Evolutionary conservation across 306 rosid species (phyloP).

Genomic region (Citrullus amarus): DNA sequence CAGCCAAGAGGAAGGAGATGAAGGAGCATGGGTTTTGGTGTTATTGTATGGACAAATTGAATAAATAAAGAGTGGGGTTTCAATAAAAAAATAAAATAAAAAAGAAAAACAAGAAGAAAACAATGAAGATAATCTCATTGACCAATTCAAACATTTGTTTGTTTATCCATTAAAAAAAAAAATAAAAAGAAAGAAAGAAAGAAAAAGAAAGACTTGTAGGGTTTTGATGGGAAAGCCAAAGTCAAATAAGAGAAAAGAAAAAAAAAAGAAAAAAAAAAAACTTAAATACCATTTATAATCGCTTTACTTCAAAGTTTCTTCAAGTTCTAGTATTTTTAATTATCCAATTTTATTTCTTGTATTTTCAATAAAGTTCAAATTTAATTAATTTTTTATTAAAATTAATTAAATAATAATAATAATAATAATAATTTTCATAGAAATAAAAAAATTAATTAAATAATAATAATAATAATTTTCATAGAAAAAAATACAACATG

Average conservation of each 20-base stretch:
- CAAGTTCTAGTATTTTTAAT: too few relatives aligned
- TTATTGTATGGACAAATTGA: not conserved
- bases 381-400: too few relatives aligned
- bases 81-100: not conserved
- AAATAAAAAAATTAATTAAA: too few relatives aligned
- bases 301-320: too few relatives aligned
- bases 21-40: not conserved
- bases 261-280: too few relatives aligned
- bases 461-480: too few relatives aligned
- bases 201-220: not conserved
- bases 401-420: too few relatives aligned
- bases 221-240: not conserved
- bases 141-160: conserved; percentile 1
- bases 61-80: not conserved
- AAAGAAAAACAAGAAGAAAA: not conserved
- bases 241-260: not conserved
- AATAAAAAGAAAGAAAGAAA: not conserved
- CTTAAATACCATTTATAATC: too few relatives aligned
- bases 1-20: not conserved
- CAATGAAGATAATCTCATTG: not conserved
- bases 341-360: too few relatives aligned
- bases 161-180: not conserved
- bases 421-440: too few relatives aligned
- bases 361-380: too few relatives aligned
- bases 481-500: too few relatives aligned